phyloP scores from a whole-genome alignment of 2,329 filamentous ascomycete genomes.

The Thermoascus crustaceus region DNA sequence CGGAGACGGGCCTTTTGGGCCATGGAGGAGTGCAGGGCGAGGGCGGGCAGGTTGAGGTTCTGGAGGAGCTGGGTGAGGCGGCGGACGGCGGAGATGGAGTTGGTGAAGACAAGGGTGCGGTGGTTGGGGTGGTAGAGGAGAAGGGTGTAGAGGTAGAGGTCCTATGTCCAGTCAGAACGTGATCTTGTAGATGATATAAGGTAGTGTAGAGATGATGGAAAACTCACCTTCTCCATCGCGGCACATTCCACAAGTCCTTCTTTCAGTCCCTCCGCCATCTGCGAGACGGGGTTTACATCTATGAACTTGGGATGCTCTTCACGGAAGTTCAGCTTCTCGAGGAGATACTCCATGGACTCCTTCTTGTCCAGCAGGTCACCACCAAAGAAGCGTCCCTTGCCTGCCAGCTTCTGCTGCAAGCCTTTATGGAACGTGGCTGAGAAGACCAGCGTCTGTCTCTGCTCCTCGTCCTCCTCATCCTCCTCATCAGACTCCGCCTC shows the following conservation, averaged over 20 bases:
- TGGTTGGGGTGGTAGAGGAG: conserved; percentile 73
- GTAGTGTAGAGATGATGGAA: background rate
- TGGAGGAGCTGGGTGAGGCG: conserved; percentile 77
- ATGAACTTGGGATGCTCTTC: conserved; percentile 81
- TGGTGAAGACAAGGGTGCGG: conserved; percentile 85
- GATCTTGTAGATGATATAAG: conserved; percentile 14
- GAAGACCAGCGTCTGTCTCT: conserved; percentile 84
- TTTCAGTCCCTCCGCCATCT: conserved; percentile 78
- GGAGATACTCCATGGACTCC: conserved; percentile 84
- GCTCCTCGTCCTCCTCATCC: conserved; percentile 24
- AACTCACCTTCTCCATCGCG: conserved; percentile 75
- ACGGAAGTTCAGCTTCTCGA: conserved; percentile 81
- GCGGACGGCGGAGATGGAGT: conserved; percentile 87
- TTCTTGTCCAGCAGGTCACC: conserved; percentile 60
- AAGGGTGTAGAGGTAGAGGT: conserved; percentile 85
- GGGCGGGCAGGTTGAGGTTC: conserved; percentile 66
- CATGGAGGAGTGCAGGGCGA: conserved; percentile 88
- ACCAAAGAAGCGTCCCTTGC: conserved; percentile 55
- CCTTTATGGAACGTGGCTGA: conserved; percentile 92
- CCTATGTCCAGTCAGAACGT: conserved; percentile 49
- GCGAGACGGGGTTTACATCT: conserved; percentile 78
- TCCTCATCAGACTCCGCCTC: conserved; percentile 36
- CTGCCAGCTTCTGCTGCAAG: conserved; percentile 81
- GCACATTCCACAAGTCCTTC: conserved; percentile 90
- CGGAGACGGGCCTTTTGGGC: conserved; percentile 89